A percentile compares a stretch with the other conserved stretches of the same genome.
Evolutionary conservation across 192 early-diverging fungal species (phyloP).

Genomic region (Podila epigama): DNA sequence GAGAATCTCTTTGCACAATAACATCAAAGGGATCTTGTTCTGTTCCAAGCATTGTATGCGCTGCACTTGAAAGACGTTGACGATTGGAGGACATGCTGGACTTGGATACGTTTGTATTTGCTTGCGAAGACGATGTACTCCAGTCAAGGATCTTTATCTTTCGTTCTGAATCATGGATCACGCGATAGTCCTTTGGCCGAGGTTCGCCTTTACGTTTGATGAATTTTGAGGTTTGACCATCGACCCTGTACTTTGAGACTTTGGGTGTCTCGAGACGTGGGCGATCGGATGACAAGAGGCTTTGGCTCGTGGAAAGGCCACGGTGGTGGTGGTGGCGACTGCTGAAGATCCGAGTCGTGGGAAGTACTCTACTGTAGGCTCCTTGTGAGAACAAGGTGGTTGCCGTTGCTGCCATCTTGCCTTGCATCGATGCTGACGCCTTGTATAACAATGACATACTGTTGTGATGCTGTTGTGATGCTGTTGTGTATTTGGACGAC

Average conservation of each 20-base stretch:
- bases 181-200: neutral
- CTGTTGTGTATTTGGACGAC: neutral
- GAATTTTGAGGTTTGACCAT: neutral
- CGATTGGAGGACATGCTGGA: neutral
- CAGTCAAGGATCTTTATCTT: neutral
- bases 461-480: too few species aligned
- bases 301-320: neutral
- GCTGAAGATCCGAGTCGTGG: neutral
- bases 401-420: neutral
- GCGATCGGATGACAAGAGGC: neutral
- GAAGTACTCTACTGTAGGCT: too few species aligned
- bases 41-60: neutral
- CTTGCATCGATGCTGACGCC: neutral
- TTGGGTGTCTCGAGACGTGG: neutral
- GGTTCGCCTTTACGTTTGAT: neutral
- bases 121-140: neutral
- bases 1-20: neutral
- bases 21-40: conserved; percentile 18
- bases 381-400: neutral
- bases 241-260: neutral
- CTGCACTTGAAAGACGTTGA: neutral
- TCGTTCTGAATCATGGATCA: neutral
- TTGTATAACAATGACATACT: neutral
- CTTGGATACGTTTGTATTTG: neutral
- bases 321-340: neutral